Evolutionary conservation across 192 early-diverging fungal species (phyloP), one percentile per base, ranked within the genome.

Genomic region (Entophlyctis helioformis): DNA sequence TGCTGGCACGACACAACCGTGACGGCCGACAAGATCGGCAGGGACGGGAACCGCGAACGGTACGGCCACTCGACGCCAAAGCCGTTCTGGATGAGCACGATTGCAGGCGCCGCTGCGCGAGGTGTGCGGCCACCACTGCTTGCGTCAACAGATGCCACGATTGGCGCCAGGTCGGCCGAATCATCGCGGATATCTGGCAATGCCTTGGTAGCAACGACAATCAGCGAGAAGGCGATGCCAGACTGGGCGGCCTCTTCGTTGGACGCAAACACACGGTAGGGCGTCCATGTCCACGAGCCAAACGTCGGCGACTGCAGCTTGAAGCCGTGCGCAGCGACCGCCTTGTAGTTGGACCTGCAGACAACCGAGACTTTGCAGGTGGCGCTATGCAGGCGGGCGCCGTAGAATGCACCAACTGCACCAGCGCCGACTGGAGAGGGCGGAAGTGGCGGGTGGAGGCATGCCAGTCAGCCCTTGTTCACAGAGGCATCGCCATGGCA

Each of bases 71-170:
- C 60, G 23, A 52, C 56, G 2, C 60, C 60, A 15, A 56, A 36
- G 12, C 60, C 60, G 38, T 62, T 62, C 33, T 62, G 60, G 9
- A 62, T 56, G 26, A 62, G 39, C 2, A 54, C 47, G 25, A 62
- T 44, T 1, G 34, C 20, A 22, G 42, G 11, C 35, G 32, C 36
- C n/a, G 41, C 53, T 12, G n/a, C n/a, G n/a, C n/a, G n/a, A n/a
- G n/a, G n/a, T n/a, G n/a, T n/a, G n/a, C n/a, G n/a, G n/a, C n/a
- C n/a, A n/a, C n/a, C n/a, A n/a, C n/a, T n/a, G n/a, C n/a, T n/a
- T n/a, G n/a, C n/a, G n/a, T n/a, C n/a, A n/a, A n/a, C n/a, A n/a
- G 41, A 47, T 20, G 27, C 27, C 27, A 61, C 44, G 12, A 55
- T 38, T 6, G 47, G 47, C 12, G 38, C 46, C 22, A 61, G 25